These are phyloP conservation scores for Davidsoniella australis DNA, from an alignment of 2,329 filamentous ascomycete species.

Conservation along the genomic window DNA sequence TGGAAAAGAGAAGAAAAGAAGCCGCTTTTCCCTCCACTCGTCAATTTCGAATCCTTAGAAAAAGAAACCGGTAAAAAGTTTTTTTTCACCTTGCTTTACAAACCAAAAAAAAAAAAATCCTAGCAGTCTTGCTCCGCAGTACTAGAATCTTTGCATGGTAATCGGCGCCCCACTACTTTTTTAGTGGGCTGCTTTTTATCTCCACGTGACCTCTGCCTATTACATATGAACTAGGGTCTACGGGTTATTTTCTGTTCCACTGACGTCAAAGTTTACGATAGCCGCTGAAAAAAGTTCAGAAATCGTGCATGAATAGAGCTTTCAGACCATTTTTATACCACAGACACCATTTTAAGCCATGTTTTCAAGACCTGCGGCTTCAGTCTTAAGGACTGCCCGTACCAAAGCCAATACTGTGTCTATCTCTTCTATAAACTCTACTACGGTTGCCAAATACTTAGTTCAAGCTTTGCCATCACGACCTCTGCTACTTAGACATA, in stretches of 20 bases:
- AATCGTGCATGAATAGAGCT: no score
- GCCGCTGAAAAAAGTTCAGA: not conserved
- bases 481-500: not conserved
- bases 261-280: constrained; percentile 6
- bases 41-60: no score
- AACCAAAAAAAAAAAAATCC: no score
- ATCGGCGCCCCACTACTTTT: no score
- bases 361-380: not conserved
- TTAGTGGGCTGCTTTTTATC: not conserved
- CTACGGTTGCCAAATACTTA: not conserved
- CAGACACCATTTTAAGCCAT: not conserved
- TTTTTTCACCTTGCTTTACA: no score
- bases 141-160: no score
- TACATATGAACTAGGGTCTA: not conserved
- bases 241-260: not conserved
- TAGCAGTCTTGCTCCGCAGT: no score
- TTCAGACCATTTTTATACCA: not conserved
- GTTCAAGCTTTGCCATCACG: not conserved
- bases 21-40: no score
- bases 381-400: not conserved
- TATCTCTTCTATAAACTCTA: not conserved
- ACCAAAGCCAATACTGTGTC: not conserved
- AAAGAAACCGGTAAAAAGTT: no score
- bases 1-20: no score
- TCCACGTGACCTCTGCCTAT: not conserved